Base-by-base conservation (phyloP, 1,284 basidiomycete genomes). In the Malassezia slooffiae region DNA sequence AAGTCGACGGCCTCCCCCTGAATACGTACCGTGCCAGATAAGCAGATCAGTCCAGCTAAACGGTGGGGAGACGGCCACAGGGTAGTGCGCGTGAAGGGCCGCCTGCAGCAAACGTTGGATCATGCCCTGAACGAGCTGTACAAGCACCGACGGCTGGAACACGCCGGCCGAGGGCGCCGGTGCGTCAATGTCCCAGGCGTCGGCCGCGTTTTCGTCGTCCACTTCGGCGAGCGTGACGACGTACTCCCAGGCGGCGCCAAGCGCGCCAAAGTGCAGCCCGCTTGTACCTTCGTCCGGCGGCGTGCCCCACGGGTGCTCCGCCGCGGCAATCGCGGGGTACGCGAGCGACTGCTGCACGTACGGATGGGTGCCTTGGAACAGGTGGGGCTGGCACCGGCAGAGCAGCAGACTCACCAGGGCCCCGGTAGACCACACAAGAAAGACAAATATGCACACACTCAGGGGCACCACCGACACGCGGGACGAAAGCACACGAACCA, bases 401-500 rank as follows among this genome's bases (percentile, higher is more conserved):
- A 62, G 45, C 26, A 43, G 40, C 16, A 53, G 22, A 20, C 50
- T 46, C 21, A 47, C 54, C 5, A 47, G 10, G 8, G 49, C 37
- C 1, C 62, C 62, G 5, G 55, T 46, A 1, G 37, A 36, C 52
- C 50, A 55, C 26, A 57, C 52, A 15, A 57, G 42, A 12, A 49
- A 6, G 8, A 58, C 39, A 34, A 62, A 58, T 12, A 57, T 32
- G 34, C 50, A 34, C 13, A 56, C 34, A 24, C 47, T 55, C 37
- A 59, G 41, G 17, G 54, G n/a, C 28, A 56, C 48, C 12, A 60
- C 46, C 10, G 57, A 45, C 12, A 38, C 34, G 4, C 47, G 50
- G 8, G 54, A 58, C 6, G 51, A 52, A 9, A 60, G 52, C 15
- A 66, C 23, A 5, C 59, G 58, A 33, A 61, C 52, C 26, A 49